Base-by-base conservation (phyloP, 371 early-diverging fungal genomes). In the Rhizopus delemar region DNA sequence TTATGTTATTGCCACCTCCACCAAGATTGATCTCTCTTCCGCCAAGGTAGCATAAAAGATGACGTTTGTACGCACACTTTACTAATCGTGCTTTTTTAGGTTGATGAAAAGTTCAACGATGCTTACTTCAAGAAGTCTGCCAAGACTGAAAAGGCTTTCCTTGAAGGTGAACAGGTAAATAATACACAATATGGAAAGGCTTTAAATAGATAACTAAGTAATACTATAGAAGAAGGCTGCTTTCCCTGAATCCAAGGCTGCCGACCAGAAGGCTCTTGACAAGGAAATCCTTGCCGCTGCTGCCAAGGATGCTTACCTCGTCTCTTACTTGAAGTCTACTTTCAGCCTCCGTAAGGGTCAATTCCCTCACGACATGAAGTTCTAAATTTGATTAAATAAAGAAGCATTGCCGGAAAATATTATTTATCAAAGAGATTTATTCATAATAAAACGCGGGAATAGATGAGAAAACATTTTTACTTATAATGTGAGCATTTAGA, bases 1-100 rank as follows among this genome's bases (percentile, higher is more conserved):
- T 68, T 98, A 95, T 79, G 97, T 93, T 62, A 90, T 96, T 76
- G 95, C 97, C 74, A 98, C 97, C 72, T 93, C 96, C 69, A 94
- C 97, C 84, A 94, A 94, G 87, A 75, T 98, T 54, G 94, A 97
- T 66, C 61, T 97, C 58, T 80, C 90, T 55, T 73, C 70, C 58
- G 84, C 88, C 74, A 80, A 81, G 78, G 84, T 92, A 71, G 6
- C 8, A 8, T 6, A 36, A 55, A 5, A 32, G 3, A 2, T 36
- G 36, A 34, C 16, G 4, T 11, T 12, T 46, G 7, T 1, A 43
- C 8, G 16, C 9, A 7, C 29, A 43, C 0, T 9, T 32, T 32
- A 9, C 13, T 13, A 8, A n/a, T 12, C n/a, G 8, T 51, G 5
- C 13, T 36, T 52, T 3, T 53, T 28, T 49, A 77, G 74, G 65